Evolutionary conservation across 805 yeast genomes (phyloP), one percentile per base, ranked within the genome.

Genomic region (Candida nitratophila): DNA sequence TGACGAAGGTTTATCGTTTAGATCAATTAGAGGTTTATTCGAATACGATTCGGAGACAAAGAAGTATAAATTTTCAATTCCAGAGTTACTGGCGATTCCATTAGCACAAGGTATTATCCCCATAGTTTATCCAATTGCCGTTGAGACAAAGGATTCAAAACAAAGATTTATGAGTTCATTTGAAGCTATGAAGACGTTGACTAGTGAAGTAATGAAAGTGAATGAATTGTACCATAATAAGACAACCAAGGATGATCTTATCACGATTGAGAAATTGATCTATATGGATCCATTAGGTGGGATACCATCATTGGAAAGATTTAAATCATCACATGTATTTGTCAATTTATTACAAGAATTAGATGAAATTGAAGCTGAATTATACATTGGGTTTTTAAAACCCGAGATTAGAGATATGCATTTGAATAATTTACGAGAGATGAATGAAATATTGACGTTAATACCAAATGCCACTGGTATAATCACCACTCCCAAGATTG

Each of bases 271-370:
- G 50, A 93, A 93, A 52, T 64, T 91, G 26, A 76, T 91, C 8
- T 79, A 82, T 49, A 68, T 93, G 27, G 97, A 89, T 54, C 77
- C 81, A 1, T 59, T 74, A 17, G 99, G 99, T 1, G 99, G 99
- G 0, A 83, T 88, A 7, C 98, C 98, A 0, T 84, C 95, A 0
- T 68, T 80, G 21, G 96, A 88, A 57, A 71, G 98, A 46, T 76
- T 79, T 46, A 79, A 81, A 45, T 79, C 89, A 3, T 76, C 95
- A 16, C 99, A 93, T 61, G 95, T 93, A 1, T 83, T 84, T 47
- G 81, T 91, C 46, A 91, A 93, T 56, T 63, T 91, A 33, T 74
- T 79, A 11, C 97, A 91, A 63, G 99, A 91, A 56, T 83, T 73
- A 52, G 70, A 77, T 1, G 82, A 76, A 39, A 80, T 88, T 17